These are phyloP conservation scores for Babesia caballi DNA, from an alignment of 169 alveolate species.

Conservation along the genomic window DNA sequence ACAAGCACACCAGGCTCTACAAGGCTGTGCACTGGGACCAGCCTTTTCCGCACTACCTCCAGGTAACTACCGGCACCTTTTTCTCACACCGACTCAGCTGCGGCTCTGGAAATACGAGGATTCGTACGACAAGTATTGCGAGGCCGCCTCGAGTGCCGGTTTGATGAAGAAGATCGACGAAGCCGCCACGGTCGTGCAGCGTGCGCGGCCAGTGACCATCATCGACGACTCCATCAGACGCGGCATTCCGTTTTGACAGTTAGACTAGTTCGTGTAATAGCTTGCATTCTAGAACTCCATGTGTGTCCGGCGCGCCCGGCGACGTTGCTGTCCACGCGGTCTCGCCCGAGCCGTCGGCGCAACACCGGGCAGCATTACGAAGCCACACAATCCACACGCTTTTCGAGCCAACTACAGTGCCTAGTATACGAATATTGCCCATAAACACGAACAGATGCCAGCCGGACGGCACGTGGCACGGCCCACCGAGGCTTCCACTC, in stretches of 20 bases:
- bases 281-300: too few species aligned
- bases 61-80: constrained; percentile 27
- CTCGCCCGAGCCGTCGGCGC: too few species aligned
- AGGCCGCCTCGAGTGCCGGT: constrained; percentile 1
- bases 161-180: constrained; percentile 38
- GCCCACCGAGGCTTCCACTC: too few species aligned
- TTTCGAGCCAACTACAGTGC: too few species aligned
- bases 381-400: too few species aligned
- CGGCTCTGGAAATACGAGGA: constrained; percentile 58
- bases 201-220: constrained; percentile 27
- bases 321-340: too few species aligned
- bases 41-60: constrained; percentile 66
- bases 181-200: constrained; percentile 27
- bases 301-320: too few species aligned
- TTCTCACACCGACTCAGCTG: constrained; percentile 16
- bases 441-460: too few species aligned
- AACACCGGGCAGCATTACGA: too few species aligned
- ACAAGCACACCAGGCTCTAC: constrained; percentile 69
- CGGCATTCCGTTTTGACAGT: constrained; percentile 41
- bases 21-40: constrained; percentile 66
- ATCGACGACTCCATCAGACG: constrained; percentile 60
- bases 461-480: too few species aligned
- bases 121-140: constrained; percentile 11
- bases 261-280: too few species aligned
- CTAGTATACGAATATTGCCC: too few species aligned